Percentiles rank a stretch among this genome's conserved stretches.
Conservation (phyloP, 2,329 filamentous ascomycete species). For the Diaporthe ilicicola region DNA sequence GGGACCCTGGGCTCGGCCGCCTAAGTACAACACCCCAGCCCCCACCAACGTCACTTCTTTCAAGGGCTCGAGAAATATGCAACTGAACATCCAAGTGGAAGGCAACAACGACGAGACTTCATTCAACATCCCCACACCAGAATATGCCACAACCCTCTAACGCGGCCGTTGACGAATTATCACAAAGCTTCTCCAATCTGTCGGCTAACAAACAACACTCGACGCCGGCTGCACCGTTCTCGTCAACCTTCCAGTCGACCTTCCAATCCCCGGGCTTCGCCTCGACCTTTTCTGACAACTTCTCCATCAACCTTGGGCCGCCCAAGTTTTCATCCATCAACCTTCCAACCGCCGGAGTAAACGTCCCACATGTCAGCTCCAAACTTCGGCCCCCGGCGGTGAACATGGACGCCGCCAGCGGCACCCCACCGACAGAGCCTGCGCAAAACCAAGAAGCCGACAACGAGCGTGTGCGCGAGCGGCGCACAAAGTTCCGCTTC, state of each 20-base stretch:
- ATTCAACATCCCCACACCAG: not conserved
- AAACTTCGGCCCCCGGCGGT: not conserved
- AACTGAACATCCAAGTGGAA: not conserved
- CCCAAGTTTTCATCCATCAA: slow-evolving; percentile 19
- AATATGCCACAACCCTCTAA: not conserved
- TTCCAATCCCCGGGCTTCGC: slow-evolving; percentile 15
- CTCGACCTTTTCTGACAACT: slow-evolving; percentile 7
- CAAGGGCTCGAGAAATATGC: not conserved
- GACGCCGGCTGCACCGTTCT: not conserved
- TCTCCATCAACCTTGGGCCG: slow-evolving; percentile 7
- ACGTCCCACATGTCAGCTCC: slow-evolving; percentile 11
- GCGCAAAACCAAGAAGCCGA: not conserved
- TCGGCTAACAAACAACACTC: not conserved
- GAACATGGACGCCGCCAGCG: slow-evolving; percentile 12
- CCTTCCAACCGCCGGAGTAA: not conserved
- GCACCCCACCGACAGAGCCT: not conserved
- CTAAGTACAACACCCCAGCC: not conserved
- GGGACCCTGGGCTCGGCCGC: not conserved
- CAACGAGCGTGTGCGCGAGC: not conserved
- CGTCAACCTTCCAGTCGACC: slow-evolving; percentile 18
- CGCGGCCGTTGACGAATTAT: not conserved
- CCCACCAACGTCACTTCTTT: slow-evolving; percentile 16
- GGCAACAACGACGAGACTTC: not conserved
- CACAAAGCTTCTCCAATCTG: slow-evolving; percentile 10
- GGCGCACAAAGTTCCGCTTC: slow-evolving; percentile 50